Percentiles rank a stretch among this genome's conserved stretches.
These are phyloP conservation scores for Laburnicola sp. DNA, from an alignment of 2,329 filamentous ascomycete species.

Conservation along the genomic window DNA sequence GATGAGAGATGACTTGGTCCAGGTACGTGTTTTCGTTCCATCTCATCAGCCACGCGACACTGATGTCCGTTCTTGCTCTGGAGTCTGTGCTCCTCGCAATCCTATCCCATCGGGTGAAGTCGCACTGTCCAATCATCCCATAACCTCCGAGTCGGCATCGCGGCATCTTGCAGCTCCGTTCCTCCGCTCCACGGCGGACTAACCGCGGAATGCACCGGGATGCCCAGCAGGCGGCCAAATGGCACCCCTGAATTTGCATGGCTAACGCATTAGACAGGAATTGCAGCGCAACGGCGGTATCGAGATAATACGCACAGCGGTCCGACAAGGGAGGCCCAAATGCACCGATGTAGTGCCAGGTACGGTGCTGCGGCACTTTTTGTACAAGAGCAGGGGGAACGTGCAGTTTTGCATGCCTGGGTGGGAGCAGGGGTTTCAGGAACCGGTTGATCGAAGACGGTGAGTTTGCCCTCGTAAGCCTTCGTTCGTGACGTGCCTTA, in stretches of 20 bases:
- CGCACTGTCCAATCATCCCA: slow-evolving; percentile 33
- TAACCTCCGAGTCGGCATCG: slow-evolving; percentile 58
- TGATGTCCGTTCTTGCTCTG: slow-evolving; percentile 13
- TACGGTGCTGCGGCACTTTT: slow-evolving; percentile 81
- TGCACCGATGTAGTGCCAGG: slow-evolving; percentile 78
- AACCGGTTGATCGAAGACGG: slow-evolving; percentile 64
- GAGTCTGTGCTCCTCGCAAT: slow-evolving; percentile 29
- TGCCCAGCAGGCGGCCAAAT: neutral
- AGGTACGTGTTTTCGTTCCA: slow-evolving; percentile 48
- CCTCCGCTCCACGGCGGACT: neutral
- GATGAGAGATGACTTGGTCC: slow-evolving; percentile 64
- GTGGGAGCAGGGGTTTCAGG: slow-evolving; percentile 69
- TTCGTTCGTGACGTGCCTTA: no score
- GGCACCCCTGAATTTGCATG: slow-evolving; percentile 38
- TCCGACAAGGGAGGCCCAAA: slow-evolving; percentile 69
- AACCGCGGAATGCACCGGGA: neutral
- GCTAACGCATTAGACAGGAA: slow-evolving; percentile 52
- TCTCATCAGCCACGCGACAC: neutral
- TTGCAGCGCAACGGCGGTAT: slow-evolving; percentile 76
- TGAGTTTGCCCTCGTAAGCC: slow-evolving; percentile 42
- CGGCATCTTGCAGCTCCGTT: slow-evolving; percentile 10
- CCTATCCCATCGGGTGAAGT: neutral
- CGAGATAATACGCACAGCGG: slow-evolving; percentile 71
- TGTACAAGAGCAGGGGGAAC: slow-evolving; percentile 93
- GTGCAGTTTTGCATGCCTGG: slow-evolving; percentile 95